A percentile compares a stretch with the other conserved stretches of the same genome.
These are phyloP conservation scores for Circinella minor DNA, from an alignment of 371 early-diverging fungal species.

Conservation along the genomic window DNA sequence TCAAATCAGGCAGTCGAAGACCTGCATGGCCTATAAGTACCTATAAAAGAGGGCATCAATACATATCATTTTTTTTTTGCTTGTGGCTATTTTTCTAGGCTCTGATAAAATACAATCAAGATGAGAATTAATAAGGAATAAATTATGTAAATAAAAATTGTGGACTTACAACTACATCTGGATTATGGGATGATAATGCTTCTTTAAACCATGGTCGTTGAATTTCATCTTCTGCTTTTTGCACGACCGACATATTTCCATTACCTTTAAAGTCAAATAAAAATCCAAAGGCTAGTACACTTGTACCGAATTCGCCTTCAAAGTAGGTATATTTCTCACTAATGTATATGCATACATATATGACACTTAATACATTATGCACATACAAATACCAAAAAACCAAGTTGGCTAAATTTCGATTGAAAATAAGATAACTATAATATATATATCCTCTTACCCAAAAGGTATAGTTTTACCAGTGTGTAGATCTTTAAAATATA, in stretches of 20 bases:
- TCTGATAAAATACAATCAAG: too few species aligned
- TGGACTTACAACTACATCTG: conserved; percentile 45
- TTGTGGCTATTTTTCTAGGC: too few species aligned
- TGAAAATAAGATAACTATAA: too few species aligned
- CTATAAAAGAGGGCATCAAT: not conserved
- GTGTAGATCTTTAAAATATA: conserved; percentile 44
- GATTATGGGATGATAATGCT: conserved; percentile 43
- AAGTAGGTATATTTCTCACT: conserved; percentile 56
- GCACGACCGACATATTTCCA: conserved; percentile 42
- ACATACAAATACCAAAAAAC: too few species aligned
- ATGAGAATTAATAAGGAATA: too few species aligned
- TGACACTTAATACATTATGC: conserved; percentile 8
- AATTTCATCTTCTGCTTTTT: conserved; percentile 50
- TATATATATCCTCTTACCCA: conserved; percentile 26
- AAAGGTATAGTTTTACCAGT: conserved; percentile 55
- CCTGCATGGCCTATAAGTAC: conserved; percentile 56
- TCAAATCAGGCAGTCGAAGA: conserved; percentile 51
- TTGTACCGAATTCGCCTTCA: conserved; percentile 58
- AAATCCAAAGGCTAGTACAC: conserved; percentile 61
- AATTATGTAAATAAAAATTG: too few species aligned
- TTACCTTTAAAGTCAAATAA: conserved; percentile 52
- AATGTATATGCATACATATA: not conserved
- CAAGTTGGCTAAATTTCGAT: too few species aligned
- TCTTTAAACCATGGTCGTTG: conserved; percentile 59
- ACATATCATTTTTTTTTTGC: too few species aligned